Evolutionary conservation across 1,284 basidiomycete genomes (phyloP).

Genomic region (Austroboletus niveus): DNA sequence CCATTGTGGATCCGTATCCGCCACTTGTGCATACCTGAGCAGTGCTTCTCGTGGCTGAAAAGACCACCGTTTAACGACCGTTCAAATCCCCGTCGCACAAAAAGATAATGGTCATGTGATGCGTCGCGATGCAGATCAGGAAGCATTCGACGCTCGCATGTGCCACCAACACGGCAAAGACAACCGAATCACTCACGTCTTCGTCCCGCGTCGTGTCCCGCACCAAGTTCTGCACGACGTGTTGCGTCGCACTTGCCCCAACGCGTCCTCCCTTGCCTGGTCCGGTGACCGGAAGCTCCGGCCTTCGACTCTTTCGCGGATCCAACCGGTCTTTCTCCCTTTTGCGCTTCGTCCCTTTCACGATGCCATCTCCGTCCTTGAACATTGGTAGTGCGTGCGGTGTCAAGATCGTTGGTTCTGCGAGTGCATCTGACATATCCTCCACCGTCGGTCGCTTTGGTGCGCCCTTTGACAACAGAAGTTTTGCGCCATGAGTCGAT

Average conservation of each 20-base stretch:
- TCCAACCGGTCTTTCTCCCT: conserved; percentile 87
- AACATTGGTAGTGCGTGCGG: conserved; percentile 91
- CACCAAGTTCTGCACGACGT: conserved; percentile 91
- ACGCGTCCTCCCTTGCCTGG: conserved; percentile 92
- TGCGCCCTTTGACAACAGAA: conserved; percentile 77
- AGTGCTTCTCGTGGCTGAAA: conserved; percentile 90
- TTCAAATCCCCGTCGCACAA: conserved; percentile 9
- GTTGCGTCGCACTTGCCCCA: conserved; percentile 92
- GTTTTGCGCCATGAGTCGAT: conserved; percentile 89
- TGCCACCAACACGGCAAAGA: background rate
- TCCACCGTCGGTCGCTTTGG: conserved; percentile 72
- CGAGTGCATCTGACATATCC: conserved; percentile 80
- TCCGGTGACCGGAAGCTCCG: conserved; percentile 88
- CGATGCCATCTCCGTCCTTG: conserved; percentile 72
- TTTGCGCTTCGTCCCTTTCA: conserved; percentile 76
- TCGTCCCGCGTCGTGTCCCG: conserved; percentile 85
- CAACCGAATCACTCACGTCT: conserved; percentile 70
- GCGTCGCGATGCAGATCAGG: conserved; percentile 8
- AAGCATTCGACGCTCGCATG: conserved; percentile 6
- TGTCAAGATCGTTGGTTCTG: conserved; percentile 83
- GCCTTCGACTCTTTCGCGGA: conserved; percentile 86
- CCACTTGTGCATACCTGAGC: conserved; percentile 84
- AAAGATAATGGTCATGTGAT: conserved; percentile 15
- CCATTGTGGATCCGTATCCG: conserved; percentile 78
- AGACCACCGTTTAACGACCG: conserved; percentile 20